These are phyloP conservation scores for Fraxinus excelsior DNA, from an alignment of 257 asterid genomes.

Conservation along the genomic window DNA sequence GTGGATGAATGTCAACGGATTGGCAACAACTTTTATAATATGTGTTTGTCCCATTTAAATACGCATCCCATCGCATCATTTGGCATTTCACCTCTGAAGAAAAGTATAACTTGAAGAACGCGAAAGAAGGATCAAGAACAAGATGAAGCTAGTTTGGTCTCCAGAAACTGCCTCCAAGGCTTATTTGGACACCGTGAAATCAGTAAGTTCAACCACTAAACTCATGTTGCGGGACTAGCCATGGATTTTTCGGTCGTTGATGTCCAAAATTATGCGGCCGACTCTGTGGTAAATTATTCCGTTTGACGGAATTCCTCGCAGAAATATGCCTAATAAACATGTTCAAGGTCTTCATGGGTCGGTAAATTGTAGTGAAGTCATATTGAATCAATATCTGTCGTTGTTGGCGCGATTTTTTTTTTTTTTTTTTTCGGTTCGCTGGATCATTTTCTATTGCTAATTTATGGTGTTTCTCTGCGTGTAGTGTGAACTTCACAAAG, in stretches of 20 bases:
- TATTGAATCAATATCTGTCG: neutral
- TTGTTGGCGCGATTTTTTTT: neutral
- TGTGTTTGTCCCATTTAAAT: neutral
- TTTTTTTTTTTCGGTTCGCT: neutral
- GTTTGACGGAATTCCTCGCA: neutral
- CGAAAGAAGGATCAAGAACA: neutral
- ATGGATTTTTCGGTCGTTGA: neutral
- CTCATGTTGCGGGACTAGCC: neutral
- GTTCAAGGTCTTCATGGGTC: neutral
- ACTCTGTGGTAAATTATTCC: neutral
- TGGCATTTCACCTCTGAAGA: constrained; percentile 14
- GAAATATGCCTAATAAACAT: neutral
- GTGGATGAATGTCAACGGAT: neutral
- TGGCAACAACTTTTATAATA: neutral
- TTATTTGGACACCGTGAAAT: constrained; percentile 75
- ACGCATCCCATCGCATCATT: neutral
- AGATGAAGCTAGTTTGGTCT: constrained; percentile 88
- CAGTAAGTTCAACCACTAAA: constrained; percentile 44
- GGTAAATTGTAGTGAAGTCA: neutral
- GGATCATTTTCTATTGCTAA: neutral
- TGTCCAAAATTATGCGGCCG: neutral
- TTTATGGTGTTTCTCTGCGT: neutral
- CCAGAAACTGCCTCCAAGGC: constrained; percentile 89
- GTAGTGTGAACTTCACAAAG: constrained; percentile 52
- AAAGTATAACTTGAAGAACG: constrained; percentile 34